A percentile compares a stretch with the other conserved stretches of the same genome.
These are phyloP conservation scores for Amyloporia xantha DNA, from an alignment of 768 basidiomycete species.

Conservation along the genomic window DNA sequence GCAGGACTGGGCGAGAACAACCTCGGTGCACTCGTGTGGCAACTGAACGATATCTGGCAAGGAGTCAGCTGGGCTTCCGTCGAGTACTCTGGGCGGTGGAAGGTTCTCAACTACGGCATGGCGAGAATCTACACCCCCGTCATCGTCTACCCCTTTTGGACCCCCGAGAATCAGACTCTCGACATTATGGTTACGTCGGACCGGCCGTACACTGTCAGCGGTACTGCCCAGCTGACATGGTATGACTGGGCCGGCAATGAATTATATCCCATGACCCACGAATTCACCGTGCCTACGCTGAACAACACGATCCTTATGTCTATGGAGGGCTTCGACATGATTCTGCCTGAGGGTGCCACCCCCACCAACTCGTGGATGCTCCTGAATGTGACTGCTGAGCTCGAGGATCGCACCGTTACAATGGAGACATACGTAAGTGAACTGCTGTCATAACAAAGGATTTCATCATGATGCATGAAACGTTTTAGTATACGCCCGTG, in stretches of 20 bases:
- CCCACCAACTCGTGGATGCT: slow-evolving; percentile 43
- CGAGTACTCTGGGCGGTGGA: slow-evolving; percentile 55
- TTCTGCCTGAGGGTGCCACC: slow-evolving; percentile 36
- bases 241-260: slow-evolving; percentile 45
- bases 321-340: slow-evolving; percentile 33
- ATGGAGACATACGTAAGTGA: slow-evolving; percentile 47
- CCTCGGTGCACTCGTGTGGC: slow-evolving; percentile 52
- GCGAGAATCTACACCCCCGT: slow-evolving; percentile 39
- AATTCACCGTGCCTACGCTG: slow-evolving; percentile 39
- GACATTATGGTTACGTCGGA: slow-evolving; percentile 47
- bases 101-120: slow-evolving; percentile 48
- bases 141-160: slow-evolving; percentile 52
- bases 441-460: no score
- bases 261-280: slow-evolving; percentile 30
- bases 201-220: slow-evolving; percentile 39
- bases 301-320: slow-evolving; percentile 43
- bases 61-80: slow-evolving; percentile 49
- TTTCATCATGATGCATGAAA: no score
- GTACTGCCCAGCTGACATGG: slow-evolving; percentile 46
- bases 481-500: slow-evolving; percentile 45
- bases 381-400: slow-evolving; percentile 41
- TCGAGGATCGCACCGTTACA: slow-evolving; percentile 32
- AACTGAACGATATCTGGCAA: slow-evolving; percentile 57
- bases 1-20: no score
- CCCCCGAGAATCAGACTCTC: slow-evolving; percentile 38